These are phyloP conservation scores for Tubosaeta sp. DNA, from an alignment of 768 basidiomycete species.

Conservation along the genomic window DNA sequence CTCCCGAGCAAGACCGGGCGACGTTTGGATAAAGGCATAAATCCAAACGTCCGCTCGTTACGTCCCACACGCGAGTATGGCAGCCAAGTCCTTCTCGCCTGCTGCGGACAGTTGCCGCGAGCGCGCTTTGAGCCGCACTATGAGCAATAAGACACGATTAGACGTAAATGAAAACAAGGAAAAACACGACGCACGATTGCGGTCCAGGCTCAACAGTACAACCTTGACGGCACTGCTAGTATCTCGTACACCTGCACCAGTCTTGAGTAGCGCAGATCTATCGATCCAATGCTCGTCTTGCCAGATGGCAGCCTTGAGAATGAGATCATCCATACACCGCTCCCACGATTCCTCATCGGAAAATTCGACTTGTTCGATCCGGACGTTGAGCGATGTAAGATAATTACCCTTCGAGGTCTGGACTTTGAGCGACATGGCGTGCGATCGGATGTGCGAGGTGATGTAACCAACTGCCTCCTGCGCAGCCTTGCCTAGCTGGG, in stretches of 20 bases:
- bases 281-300: conserved; percentile 92
- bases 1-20: not conserved
- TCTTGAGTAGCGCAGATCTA: conserved; percentile 66
- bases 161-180: conserved; percentile 9
- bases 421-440: conserved; percentile 79
- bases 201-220: conserved; percentile 84
- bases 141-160: conserved; percentile 8
- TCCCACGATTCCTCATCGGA: conserved; percentile 45
- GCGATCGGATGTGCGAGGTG: conserved; percentile 67
- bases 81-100: conserved; percentile 79
- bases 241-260: conserved; percentile 30
- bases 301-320: conserved; percentile 89
- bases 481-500: conserved; percentile 72
- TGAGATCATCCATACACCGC: conserved; percentile 91
- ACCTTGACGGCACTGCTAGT: conserved; percentile 65
- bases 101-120: conserved; percentile 82
- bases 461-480: conserved; percentile 71
- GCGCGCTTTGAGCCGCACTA: conserved; percentile 88
- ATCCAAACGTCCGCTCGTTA: conserved; percentile 9
- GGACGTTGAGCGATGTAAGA: conserved; percentile 72
- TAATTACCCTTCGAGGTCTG: conserved; percentile 97
- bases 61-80: conserved; percentile 47
- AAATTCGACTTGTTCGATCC: conserved; percentile 82
- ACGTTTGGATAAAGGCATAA: not conserved
- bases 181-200: conserved; percentile 64